phyloP scores from a whole-genome alignment of 805 yeast genomes.

The Yamadazyma sp. region DNA sequence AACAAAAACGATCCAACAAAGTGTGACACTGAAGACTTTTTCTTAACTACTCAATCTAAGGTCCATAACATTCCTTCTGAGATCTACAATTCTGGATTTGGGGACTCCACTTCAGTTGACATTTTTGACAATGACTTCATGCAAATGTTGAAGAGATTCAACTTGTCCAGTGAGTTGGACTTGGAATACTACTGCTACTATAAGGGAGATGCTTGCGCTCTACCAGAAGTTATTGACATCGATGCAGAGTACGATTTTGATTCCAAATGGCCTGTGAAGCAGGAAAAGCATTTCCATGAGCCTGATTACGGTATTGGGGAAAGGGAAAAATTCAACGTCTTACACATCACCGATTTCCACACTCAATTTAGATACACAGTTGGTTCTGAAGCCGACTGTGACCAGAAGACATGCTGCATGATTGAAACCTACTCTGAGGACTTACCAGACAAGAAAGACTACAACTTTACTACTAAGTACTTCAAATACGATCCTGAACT shows the following conservation, averaged over 20 bases:
- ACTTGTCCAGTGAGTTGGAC: conserved; percentile 36
- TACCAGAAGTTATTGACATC: conserved; percentile 53
- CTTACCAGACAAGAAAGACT: conserved; percentile 20
- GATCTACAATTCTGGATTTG: conserved; percentile 23
- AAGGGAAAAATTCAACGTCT: conserved; percentile 51
- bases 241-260: conserved; percentile 32
- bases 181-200: conserved; percentile 56
- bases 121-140: conserved; percentile 41
- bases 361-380: conserved; percentile 52
- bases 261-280: conserved; percentile 38
- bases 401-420: conserved; percentile 60
- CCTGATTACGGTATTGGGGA: conserved; percentile 26
- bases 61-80: conserved; percentile 15
- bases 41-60: conserved; percentile 33
- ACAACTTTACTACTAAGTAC: conserved; percentile 33
- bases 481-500: conserved; percentile 6
- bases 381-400: conserved; percentile 59
- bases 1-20: conserved; percentile 29
- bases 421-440: conserved; percentile 43
- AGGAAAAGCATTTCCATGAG: conserved; percentile 20
- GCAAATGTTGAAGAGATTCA: conserved; percentile 35
- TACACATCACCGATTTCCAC: conserved; percentile 69
- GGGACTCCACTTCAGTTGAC: conserved; percentile 26
- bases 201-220: conserved; percentile 45
- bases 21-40: conserved; percentile 39